phyloP scores from a whole-genome alignment of 1,139 yeast genomes.

The Hansenula lynferdii region DNA sequence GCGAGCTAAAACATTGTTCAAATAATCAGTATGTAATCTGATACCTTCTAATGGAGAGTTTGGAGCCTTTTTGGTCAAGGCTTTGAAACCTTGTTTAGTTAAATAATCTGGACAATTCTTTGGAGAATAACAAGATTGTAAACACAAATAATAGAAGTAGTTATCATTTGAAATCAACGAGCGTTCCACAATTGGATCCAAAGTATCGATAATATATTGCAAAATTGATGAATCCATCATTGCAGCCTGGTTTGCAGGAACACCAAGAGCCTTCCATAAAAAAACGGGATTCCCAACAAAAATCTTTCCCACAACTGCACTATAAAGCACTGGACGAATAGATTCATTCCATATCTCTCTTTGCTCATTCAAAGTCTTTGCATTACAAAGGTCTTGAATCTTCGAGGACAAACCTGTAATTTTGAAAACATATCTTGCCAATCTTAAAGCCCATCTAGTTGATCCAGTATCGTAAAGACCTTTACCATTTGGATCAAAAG shows the following conservation, averaged over 20 bases:
- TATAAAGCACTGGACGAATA: slow-evolving; percentile 65
- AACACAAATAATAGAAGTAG: slow-evolving; percentile 70
- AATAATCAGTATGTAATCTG: slow-evolving; percentile 74
- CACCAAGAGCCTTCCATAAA: slow-evolving; percentile 85
- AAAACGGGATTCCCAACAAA: slow-evolving; percentile 77
- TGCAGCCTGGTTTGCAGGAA: slow-evolving; percentile 77
- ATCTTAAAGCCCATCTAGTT: slow-evolving; percentile 78
- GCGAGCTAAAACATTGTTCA: slow-evolving; percentile 70
- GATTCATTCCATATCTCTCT: slow-evolving; percentile 53
- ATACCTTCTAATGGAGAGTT: slow-evolving; percentile 56
- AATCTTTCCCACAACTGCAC: slow-evolving; percentile 61
- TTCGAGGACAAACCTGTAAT: slow-evolving; percentile 48
- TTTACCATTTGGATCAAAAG: slow-evolving; percentile 47
- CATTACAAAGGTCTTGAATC: slow-evolving; percentile 52
- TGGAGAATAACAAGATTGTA: slow-evolving; percentile 56
- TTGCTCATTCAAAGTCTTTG: slow-evolving; percentile 60
- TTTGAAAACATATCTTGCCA: slow-evolving; percentile 56
- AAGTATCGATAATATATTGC: slow-evolving; percentile 69
- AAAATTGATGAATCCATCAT: slow-evolving; percentile 73
- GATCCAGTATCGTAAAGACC: slow-evolving; percentile 81
- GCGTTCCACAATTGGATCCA: slow-evolving; percentile 66
- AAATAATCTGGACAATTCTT: slow-evolving; percentile 75
- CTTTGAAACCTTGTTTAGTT: slow-evolving; percentile 49
- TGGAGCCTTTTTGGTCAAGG: slow-evolving; percentile 23
- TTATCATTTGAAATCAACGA: slow-evolving; percentile 66